A percentile compares a stretch with the other conserved stretches of the same genome.
Evolutionary conservation across 495 filamentous ascomycete species (phyloP).

Genomic region (Penicillium pulvis): DNA sequence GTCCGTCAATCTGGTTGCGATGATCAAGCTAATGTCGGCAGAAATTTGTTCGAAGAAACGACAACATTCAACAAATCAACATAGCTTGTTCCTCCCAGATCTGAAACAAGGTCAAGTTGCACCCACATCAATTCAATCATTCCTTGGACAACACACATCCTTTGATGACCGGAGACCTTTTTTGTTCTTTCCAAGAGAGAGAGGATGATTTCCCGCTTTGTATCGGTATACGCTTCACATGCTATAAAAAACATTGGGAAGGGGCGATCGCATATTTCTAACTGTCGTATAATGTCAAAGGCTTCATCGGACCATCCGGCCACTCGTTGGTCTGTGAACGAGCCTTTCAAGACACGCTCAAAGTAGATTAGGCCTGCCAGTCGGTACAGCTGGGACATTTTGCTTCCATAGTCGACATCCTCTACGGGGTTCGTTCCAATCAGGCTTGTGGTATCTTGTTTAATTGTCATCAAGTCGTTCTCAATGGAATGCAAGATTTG

Average conservation of each 20-base stretch:
- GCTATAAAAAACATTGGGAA: constrained; percentile 17
- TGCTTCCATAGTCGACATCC: background rate
- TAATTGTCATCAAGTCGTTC: background rate
- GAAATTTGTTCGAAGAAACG: constrained; percentile 6
- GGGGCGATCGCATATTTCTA: constrained; percentile 11
- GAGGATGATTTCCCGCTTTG: constrained; percentile 6
- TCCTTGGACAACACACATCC: background rate
- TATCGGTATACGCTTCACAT: constrained; percentile 14
- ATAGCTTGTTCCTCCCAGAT: background rate
- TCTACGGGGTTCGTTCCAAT: background rate
- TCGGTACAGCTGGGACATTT: constrained; percentile 10
- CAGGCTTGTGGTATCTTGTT: constrained; percentile 3
- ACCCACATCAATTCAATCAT: constrained; percentile 14
- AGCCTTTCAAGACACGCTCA: constrained; percentile 8
- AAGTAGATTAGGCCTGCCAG: constrained; percentile 15
- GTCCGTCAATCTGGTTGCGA: no score
- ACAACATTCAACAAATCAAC: constrained; percentile 1
- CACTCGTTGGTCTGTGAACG: background rate
- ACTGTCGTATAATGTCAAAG: constrained; percentile 7
- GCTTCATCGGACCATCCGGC: constrained; percentile 5
- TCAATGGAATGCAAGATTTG: constrained; percentile 2
- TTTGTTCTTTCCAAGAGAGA: constrained; percentile 12
- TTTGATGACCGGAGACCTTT: background rate
- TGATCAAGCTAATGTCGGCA: background rate
- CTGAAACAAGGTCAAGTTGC: constrained; percentile 3